Base-by-base conservation (phyloP, 2,329 filamentous ascomycete species). In the Colletotrichum sp. region DNA sequence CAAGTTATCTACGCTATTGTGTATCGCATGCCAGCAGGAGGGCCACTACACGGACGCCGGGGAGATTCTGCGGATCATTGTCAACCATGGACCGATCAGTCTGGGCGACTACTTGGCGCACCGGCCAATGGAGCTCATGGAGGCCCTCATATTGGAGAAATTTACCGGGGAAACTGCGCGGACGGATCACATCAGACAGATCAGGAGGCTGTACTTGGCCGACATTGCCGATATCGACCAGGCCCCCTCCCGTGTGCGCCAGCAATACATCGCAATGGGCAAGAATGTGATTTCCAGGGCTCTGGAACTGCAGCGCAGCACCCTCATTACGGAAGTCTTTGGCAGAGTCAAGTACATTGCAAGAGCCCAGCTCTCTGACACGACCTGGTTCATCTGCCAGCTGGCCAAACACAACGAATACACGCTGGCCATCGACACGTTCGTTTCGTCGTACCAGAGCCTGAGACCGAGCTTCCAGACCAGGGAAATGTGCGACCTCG, bases 371-470 rank as follows among this genome's bases (percentile, higher is more conserved):
- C 61, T 55, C 19, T 57, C 32, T 25, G 61, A 39, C 27, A 71
- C 59, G 11, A 44, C 52, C 6, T 69, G 69, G 69, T 71, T 76
- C 34, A 72, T 78, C 36, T 27, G 25, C 16, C 55, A 69, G 25
- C 76, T 78, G 19, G 30, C 19, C 6, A 44, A 49, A 9, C 25
- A 63, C 16, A 36, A 49, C 22, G 57, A 77, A 16, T 66, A 67
- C 30, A 32, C 32, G 16, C 49, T 76, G 63, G 72, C 69, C 22
- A 71, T 78, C 32, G 77, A 78, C 32, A 55, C 55, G 9, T 78
- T 78, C 30, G 30, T 71, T 13, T 49, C 49, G 13, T 36, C 65
- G n/a, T 73, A 72, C 29, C n/a, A 61, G 6, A 39, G 39, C 22
- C 44, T 72, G n/a, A 44, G 49, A 11, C 19, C 30, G 29, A 57